phyloP scores from a whole-genome alignment of 1,284 basidiomycete genomes.

The Ustilago nuda region DNA sequence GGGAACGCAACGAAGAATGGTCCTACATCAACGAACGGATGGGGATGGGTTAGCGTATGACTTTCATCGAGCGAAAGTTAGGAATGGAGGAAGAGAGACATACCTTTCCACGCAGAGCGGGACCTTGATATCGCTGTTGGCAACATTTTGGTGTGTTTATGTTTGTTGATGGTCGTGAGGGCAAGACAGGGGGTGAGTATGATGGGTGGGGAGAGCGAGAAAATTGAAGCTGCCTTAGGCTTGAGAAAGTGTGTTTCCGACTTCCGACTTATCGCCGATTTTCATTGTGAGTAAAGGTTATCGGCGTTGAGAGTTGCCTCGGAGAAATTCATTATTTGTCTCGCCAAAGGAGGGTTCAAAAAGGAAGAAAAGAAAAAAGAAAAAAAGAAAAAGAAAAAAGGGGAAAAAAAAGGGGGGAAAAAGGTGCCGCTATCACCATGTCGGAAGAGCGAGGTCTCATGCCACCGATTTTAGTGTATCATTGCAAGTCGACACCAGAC shows the following conservation, averaged over 20 bases:
- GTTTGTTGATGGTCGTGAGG: constrained; percentile 5
- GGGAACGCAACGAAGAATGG: constrained; percentile 96
- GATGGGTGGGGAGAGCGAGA: not conserved
- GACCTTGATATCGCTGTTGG: constrained; percentile 46
- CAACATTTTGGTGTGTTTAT: constrained; percentile 34
- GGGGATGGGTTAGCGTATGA: constrained; percentile 1
- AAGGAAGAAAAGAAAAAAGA: not conserved
- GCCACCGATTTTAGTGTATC: not conserved
- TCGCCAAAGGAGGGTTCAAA: not conserved
- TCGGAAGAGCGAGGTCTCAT: constrained; percentile 8
- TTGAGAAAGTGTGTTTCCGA: constrained; percentile 9
- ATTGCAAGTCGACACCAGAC: not conserved
- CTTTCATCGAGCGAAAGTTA: constrained; percentile 64
- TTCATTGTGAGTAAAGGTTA: not conserved
- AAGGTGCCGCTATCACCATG: not conserved
- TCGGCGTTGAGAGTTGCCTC: not conserved
- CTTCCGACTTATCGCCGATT: constrained; percentile 14
- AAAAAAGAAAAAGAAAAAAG: not conserved
- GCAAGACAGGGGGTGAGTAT: not conserved
- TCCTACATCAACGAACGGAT: constrained; percentile 70
- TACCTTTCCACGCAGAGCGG: constrained; percentile 66
- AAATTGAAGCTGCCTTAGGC: constrained; percentile 4
- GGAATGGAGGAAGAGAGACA: constrained; percentile 10
- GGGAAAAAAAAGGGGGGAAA: not conserved
- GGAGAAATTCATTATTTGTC: not conserved